These are phyloP conservation scores for Cercospora brassicicola DNA, from an alignment of 2,329 filamentous ascomycete genomes.

Conservation along the genomic window DNA sequence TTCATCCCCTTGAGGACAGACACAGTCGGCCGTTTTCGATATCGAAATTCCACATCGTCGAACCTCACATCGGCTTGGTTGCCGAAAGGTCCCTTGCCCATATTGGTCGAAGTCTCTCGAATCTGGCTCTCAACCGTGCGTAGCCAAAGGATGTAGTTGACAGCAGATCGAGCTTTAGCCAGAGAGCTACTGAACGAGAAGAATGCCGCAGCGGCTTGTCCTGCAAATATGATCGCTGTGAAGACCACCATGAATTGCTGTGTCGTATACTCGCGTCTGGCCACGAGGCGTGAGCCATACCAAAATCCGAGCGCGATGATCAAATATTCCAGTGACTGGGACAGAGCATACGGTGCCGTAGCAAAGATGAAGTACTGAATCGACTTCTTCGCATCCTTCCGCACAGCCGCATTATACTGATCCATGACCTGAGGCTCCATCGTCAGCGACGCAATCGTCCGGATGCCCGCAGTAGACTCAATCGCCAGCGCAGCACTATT, in stretches of 20 bases:
- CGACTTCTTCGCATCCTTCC: not conserved
- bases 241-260: conserved; percentile 59
- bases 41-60: conserved; percentile 24
- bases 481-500: not conserved
- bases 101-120: conserved; percentile 32
- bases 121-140: conserved; percentile 41
- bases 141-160: conserved; percentile 50
- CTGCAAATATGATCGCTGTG: conserved; percentile 63
- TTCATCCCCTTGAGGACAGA: conserved; percentile 15
- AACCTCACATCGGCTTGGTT: conserved; percentile 22
- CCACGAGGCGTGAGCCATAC: conserved; percentile 37
- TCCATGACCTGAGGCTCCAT: not conserved
- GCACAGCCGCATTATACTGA: not conserved
- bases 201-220: conserved; percentile 65
- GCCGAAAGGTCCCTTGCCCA: conserved; percentile 7
- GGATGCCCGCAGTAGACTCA: not conserved
- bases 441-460: not conserved
- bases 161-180: conserved; percentile 37
- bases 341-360: conserved; percentile 30
- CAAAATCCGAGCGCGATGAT: conserved; percentile 39
- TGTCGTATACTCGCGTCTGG: conserved; percentile 35
- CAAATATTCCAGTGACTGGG: conserved; percentile 37
- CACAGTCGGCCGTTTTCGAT: not conserved
- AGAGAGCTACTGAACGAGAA: conserved; percentile 57
- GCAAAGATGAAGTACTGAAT: not conserved